phyloP scores from a whole-genome alignment of 805 yeast species.

The Schwanniomyces pseudopolymorphus region DNA sequence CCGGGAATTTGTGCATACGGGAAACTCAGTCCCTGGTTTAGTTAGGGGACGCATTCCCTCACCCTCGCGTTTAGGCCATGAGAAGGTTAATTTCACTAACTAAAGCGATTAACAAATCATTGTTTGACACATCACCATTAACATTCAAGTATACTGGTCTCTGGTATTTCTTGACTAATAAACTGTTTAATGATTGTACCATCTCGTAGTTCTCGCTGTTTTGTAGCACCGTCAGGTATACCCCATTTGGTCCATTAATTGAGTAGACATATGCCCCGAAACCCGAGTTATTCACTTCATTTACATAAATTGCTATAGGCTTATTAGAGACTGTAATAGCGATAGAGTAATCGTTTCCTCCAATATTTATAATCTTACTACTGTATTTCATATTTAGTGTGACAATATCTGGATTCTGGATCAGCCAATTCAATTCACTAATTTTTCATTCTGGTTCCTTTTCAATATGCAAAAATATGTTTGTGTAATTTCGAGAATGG shows the following conservation, averaged over 20 bases:
- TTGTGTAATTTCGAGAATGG: conserved; percentile 1
- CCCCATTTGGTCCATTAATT: conserved; percentile 14
- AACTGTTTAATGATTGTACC: conserved; percentile 19
- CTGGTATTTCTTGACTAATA: conserved; percentile 21
- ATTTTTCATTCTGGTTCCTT: neutral
- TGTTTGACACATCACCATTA: conserved; percentile 17
- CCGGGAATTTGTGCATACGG: neutral
- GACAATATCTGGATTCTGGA: neutral
- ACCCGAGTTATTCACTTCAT: conserved; percentile 17
- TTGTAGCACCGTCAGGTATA: conserved; percentile 21
- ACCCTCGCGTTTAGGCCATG: neutral
- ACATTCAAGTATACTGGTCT: conserved; percentile 32
- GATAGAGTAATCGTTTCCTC: conserved; percentile 2
- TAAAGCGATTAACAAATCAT: neutral
- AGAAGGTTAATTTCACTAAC: neutral
- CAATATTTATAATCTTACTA: conserved; percentile 1
- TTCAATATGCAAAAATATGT: neutral
- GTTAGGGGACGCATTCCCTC: too few species aligned
- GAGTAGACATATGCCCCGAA: conserved; percentile 33
- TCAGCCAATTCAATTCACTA: neutral
- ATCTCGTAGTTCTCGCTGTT: conserved; percentile 15
- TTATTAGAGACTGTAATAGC: conserved; percentile 9
- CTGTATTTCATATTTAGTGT: neutral
- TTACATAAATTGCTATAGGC: conserved; percentile 31
- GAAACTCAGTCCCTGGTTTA: neutral